Percentiles rank a stretch among this genome's conserved stretches.
phyloP scores from a whole-genome alignment of 768 basidiomycete species.

The Podaxis sp. region DNA sequence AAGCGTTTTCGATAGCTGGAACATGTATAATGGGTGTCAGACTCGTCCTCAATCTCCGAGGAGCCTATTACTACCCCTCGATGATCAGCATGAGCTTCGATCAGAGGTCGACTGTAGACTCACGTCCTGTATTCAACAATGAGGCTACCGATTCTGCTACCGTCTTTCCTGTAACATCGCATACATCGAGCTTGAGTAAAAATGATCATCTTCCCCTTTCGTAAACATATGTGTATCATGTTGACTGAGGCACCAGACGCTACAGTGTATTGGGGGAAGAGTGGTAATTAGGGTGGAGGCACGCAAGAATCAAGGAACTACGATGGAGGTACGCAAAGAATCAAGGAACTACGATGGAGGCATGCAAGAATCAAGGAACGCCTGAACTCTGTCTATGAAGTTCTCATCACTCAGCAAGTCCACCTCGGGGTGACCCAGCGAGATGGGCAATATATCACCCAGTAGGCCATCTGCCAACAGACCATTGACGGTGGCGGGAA shows the following conservation, averaged over 20 bases:
- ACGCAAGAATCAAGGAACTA: neutral
- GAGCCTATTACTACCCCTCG: slow-evolving; percentile 24
- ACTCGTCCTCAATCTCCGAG: slow-evolving; percentile 28
- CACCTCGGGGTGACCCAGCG: neutral
- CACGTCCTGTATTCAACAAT: neutral
- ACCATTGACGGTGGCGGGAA: neutral
- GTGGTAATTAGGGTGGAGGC: too few relatives aligned
- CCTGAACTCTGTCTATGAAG: slow-evolving; percentile 1
- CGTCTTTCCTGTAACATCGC: neutral
- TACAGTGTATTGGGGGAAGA: neutral
- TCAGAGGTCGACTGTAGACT: neutral
- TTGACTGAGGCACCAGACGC: neutral
- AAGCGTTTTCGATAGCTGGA: slow-evolving; percentile 75
- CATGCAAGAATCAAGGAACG: neutral
- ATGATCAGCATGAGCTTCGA: neutral
- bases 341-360: neutral
- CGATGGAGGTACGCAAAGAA: neutral
- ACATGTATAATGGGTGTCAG: slow-evolving; percentile 28
- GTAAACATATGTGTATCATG: neutral
- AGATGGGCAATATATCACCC: neutral
- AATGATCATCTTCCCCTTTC: neutral
- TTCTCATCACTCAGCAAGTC: slow-evolving; percentile 1
- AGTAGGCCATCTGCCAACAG: neutral
- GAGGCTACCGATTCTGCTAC: neutral
- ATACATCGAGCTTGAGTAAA: neutral